A percentile compares a stretch with the other conserved stretches of the same genome.
Conservation (phyloP, 257 asterid genomes). For the Solanum arcanum region DNA sequence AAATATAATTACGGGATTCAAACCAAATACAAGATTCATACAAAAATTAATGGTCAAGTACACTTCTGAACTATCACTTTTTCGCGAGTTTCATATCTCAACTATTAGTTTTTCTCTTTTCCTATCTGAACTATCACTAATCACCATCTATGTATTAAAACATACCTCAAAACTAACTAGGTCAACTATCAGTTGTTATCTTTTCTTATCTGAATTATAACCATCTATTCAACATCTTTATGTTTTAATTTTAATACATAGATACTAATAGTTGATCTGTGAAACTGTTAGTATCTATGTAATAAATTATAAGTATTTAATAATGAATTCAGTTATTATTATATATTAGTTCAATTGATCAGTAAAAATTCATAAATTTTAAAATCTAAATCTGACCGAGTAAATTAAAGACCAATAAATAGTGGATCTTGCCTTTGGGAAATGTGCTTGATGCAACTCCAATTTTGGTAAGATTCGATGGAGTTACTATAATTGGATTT, state of each 20-base stretch:
- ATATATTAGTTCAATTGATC: no score
- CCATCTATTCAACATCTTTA: background rate
- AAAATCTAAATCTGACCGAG: background rate
- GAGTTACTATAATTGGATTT: no score
- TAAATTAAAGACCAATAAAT: background rate
- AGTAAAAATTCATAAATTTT: background rate
- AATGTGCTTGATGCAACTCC: background rate
- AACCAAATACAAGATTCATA: background rate
- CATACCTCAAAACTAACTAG: background rate
- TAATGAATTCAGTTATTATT: no score
- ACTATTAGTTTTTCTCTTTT: background rate
- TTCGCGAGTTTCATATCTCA: background rate
- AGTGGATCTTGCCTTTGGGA: background rate
- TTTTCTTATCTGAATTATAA: no score
- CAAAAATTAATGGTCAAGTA: background rate
- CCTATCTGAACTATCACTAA: background rate
- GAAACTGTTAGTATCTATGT: no score
- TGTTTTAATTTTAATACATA: no score
- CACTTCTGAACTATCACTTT: no score
- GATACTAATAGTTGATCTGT: background rate
- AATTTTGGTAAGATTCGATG: background rate
- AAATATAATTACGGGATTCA: no score
- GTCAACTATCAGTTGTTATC: background rate
- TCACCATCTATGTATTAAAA: background rate
- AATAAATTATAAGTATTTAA: no score